A percentile compares a stretch with the other conserved stretches of the same genome.
Evolutionary conservation across 192 early-diverging fungal genomes (phyloP).

Genomic region (Rhizoclosmatium sp.): DNA sequence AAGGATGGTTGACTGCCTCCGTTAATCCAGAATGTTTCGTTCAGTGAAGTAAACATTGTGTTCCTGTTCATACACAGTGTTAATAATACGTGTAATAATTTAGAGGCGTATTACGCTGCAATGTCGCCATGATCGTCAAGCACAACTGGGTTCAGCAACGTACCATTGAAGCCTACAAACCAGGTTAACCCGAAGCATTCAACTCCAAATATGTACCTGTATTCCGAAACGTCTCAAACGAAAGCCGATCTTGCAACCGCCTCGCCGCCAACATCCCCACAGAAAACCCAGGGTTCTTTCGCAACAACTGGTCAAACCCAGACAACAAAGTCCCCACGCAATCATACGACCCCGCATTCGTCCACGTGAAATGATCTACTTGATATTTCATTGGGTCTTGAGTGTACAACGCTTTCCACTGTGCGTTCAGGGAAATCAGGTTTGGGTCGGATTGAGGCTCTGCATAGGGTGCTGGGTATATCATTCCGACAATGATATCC

Average conservation of each 20-base stretch:
- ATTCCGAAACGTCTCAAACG: not conserved
- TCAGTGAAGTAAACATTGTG: not conserved
- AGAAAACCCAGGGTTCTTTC: not conserved
- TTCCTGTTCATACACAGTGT: not conserved
- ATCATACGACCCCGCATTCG: constrained; percentile 10
- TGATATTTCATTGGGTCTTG: not conserved
- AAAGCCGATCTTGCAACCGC: not conserved
- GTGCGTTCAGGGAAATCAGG: not conserved
- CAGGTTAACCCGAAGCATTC: not conserved
- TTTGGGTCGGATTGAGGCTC: not conserved
- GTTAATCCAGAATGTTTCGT: not conserved
- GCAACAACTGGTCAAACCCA: not conserved
- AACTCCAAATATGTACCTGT: not conserved
- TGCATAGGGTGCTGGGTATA: not conserved
- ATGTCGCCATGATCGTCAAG: not conserved
- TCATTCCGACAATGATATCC: constrained; percentile 2
- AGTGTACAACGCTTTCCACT: not conserved
- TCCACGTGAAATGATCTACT: constrained; percentile 6
- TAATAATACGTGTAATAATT: no score
- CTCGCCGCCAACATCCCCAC: not conserved
- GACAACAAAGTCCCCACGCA: constrained; percentile 4
- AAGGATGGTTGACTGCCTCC: not conserved
- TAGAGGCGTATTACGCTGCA: not conserved
- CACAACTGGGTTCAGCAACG: not conserved
- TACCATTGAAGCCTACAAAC: constrained; percentile 6